phyloP scores from a whole-genome alignment of 305 asterid species.

The Fraxinus baroniana region DNA sequence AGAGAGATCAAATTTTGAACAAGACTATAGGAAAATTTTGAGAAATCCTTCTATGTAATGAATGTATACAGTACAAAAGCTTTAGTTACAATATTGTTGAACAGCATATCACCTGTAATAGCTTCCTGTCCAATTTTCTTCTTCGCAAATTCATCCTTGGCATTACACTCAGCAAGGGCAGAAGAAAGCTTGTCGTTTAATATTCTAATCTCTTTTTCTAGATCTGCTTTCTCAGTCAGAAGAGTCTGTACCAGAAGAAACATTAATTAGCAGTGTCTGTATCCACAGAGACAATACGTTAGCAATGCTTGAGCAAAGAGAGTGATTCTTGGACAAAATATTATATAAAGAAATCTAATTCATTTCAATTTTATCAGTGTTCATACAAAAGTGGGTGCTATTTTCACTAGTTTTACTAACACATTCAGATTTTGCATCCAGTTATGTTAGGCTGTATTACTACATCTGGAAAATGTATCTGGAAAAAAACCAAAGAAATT shows the following conservation, averaged over 20 bases:
- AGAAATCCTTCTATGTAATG: background rate
- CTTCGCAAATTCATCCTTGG: constrained; percentile 61
- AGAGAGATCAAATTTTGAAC: constrained; percentile 1
- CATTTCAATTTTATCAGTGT: background rate
- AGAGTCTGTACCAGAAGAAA: constrained; percentile 35
- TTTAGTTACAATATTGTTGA: background rate
- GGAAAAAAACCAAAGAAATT: background rate
- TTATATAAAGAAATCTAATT: background rate
- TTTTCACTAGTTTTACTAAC: background rate
- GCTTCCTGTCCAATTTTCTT: constrained; percentile 84
- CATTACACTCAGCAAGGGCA: constrained; percentile 59
- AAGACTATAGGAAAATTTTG: background rate
- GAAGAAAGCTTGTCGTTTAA: constrained; percentile 60
- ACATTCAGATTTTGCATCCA: background rate
- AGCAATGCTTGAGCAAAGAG: constrained; percentile 3
- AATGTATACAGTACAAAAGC: background rate
- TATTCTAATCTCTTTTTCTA: constrained; percentile 51
- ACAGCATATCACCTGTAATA: constrained; percentile 59
- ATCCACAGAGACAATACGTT: background rate
- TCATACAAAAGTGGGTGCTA: background rate
- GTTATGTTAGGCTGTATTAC: background rate
- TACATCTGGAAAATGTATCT: background rate
- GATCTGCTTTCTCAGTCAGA: constrained; percentile 50
- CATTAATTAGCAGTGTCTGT: constrained; percentile 7
- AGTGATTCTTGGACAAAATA: background rate